Conservation (phyloP, 495 filamentous ascomycete genomes). For the Tuber melanosporum region DNA sequence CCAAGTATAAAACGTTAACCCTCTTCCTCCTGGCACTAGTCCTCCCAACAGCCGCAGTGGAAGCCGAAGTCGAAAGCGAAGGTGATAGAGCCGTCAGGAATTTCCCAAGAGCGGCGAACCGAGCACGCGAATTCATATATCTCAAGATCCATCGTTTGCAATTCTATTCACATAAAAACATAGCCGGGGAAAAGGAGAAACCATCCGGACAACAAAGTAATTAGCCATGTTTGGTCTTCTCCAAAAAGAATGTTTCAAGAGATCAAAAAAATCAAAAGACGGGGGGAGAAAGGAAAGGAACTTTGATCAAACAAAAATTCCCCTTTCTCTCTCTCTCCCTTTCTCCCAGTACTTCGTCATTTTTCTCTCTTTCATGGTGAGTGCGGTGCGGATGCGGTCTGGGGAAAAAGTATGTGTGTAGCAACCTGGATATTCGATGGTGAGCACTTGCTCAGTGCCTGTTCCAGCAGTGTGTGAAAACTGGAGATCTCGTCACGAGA, state of each 20-base stretch:
- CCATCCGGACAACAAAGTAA: conserved; percentile 2
- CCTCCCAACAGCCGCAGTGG: conserved; percentile 34
- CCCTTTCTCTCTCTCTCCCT: neutral
- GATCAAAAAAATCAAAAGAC: conserved; percentile 16
- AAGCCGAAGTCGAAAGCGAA: conserved; percentile 48
- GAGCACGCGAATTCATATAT: conserved; percentile 62
- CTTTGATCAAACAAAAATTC: neutral
- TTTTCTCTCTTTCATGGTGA: conserved; percentile 3
- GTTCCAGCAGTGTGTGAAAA: conserved; percentile 63
- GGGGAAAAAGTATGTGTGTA: conserved; percentile 46
- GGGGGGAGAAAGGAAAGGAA: conserved; percentile 11
- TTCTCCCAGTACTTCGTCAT: conserved; percentile 9
- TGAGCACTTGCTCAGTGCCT: conserved; percentile 67
- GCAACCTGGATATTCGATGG: conserved; percentile 92
- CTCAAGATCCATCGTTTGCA: conserved; percentile 80
- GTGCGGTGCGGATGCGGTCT: conserved; percentile 52
- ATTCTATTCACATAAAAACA: conserved; percentile 51
- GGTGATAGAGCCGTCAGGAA: conserved; percentile 64
- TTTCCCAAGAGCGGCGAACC: conserved; percentile 63
- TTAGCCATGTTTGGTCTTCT: conserved; percentile 4
- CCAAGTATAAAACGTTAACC: conserved; percentile 72
- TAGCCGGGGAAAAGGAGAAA: neutral
- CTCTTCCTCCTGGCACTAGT: conserved; percentile 61
- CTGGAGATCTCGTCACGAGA: conserved; percentile 63
- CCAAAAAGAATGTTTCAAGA: conserved; percentile 9